A percentile compares a stretch with the other conserved stretches of the same genome.
Evolutionary conservation across 768 basidiomycete species (phyloP).

Genomic region (Guyanaporus albipodus): DNA sequence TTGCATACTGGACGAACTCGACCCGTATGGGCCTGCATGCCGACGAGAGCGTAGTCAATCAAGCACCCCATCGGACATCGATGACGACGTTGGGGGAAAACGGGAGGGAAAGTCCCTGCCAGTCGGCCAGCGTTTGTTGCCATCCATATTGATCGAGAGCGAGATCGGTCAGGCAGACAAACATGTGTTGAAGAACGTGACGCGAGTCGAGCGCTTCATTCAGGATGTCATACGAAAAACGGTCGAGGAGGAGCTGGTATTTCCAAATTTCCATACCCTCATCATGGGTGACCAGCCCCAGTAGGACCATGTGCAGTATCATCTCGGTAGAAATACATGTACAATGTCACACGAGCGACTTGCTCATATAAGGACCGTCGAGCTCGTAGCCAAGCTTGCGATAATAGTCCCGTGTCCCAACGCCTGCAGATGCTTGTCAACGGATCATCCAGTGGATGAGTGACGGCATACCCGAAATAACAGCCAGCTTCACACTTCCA

Average conservation of each 20-base stretch:
- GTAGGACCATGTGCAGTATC: neutral
- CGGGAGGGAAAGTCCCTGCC: conserved; percentile 65
- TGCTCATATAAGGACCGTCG: conserved; percentile 98
- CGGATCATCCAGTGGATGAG: neutral
- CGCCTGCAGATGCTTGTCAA: conserved; percentile 47
- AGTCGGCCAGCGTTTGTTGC: conserved; percentile 78
- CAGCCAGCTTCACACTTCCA: conserved; percentile 92
- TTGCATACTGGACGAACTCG: conserved; percentile 83
- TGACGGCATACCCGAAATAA: conserved; percentile 78
- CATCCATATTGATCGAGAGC: conserved; percentile 88
- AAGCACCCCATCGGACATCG: conserved; percentile 57
- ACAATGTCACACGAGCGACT: conserved; percentile 48
- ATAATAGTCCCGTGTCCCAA: conserved; percentile 97
- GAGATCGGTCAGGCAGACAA: conserved; percentile 96
- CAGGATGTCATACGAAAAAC: conserved; percentile 95
- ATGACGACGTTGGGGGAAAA: conserved; percentile 50
- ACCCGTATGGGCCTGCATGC: conserved; percentile 75
- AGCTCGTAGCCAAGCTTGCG: conserved; percentile 89
- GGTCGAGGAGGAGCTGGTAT: conserved; percentile 92
- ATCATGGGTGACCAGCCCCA: conserved; percentile 43
- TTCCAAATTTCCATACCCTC: conserved; percentile 91
- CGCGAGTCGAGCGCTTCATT: conserved; percentile 91
- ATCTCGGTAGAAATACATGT: conserved; percentile 7
- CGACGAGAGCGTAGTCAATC: conserved; percentile 46
- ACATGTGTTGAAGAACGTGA: conserved; percentile 93